phyloP scores from a whole-genome alignment of 169 alveolate species.

The Plasmodium billcollinsi region DNA sequence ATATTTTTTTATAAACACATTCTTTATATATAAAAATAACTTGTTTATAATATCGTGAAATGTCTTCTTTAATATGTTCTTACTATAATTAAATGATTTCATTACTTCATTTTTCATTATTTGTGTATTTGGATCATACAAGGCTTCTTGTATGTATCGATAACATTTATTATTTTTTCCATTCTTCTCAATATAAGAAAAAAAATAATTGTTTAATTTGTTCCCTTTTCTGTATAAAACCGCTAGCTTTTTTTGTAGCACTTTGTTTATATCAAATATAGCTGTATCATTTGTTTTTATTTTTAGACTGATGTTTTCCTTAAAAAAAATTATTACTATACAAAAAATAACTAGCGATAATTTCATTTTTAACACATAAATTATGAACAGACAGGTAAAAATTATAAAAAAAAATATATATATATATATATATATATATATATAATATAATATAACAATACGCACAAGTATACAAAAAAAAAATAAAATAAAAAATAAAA shows the following conservation, averaged over 20 bases:
- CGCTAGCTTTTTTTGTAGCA: conserved; percentile 36
- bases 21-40: conserved; percentile 58
- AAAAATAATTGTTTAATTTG: conserved; percentile 72
- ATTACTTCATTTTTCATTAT: conserved; percentile 64
- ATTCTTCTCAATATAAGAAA: conserved; percentile 70
- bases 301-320: conserved; percentile 65
- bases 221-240: conserved; percentile 71
- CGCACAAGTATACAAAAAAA: neutral
- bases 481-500: conserved; percentile 2
- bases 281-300: conserved; percentile 66
- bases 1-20: conserved; percentile 72
- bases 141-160: conserved; percentile 70
- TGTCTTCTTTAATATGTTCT: conserved; percentile 59
- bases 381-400: conserved; percentile 30
- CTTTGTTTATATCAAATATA: conserved; percentile 66
- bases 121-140: conserved; percentile 70
- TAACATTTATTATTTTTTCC: conserved; percentile 72
- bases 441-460: neutral
- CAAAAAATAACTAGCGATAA: conserved; percentile 46
- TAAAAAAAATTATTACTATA: conserved; percentile 56
- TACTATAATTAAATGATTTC: conserved; percentile 45
- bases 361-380: conserved; percentile 43
- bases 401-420: conserved; percentile 15
- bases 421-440: neutral
- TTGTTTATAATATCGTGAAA: conserved; percentile 66